Evolutionary conservation across 257 asterid species (phyloP), one percentile per base, ranked within the genome.

Genomic region (Nyctanthes arbortristis): DNA sequence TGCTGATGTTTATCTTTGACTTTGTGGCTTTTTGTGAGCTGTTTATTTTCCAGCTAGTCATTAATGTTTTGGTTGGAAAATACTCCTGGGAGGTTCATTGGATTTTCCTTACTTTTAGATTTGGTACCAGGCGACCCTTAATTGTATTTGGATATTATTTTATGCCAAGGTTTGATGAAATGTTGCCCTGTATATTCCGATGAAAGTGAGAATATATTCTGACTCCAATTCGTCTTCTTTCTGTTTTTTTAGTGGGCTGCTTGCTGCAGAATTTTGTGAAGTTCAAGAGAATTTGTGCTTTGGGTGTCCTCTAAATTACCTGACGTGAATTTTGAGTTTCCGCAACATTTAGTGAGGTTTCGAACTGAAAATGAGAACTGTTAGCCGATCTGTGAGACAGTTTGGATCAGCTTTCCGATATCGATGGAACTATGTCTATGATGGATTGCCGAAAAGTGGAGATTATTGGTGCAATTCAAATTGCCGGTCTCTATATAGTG

Each of bases 301-400:
- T 58, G 64, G 12, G 47, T 73, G 39, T 37, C 70, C 34, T 63
- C 68, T 63, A 61, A 60, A 68, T 9, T 64, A 61, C 33, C 47
- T n/a, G 25, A 55, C 16, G 63, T 75, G 71, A 65, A 54, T 40
- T 55, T 67, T 67, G 27, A 58, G 61, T 28, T 20, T 22, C 71
- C 31, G 31, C 30, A 58, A 30, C 24, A 35, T 65, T 36, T 28
- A 34, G 27, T 31, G 31, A 64, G 28, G 57, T 32, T 73, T 67
- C 68, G 64, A 49, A 63, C 61, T 36, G 64, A 72, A 76, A 47
- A 93, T 93, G 99, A 78, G 89, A 81, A 54, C 69, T 4, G 71
- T 69, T 69, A 39, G 84, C 67, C 83, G 87, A 71, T 78, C 81
- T n/a, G 25, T 66, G 34, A 87, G 83, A 77, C 83, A 76, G 68